These are phyloP conservation scores for Nicotiana tomentosiformis DNA, from an alignment of 257 asterid genomes.

Conservation along the genomic window DNA sequence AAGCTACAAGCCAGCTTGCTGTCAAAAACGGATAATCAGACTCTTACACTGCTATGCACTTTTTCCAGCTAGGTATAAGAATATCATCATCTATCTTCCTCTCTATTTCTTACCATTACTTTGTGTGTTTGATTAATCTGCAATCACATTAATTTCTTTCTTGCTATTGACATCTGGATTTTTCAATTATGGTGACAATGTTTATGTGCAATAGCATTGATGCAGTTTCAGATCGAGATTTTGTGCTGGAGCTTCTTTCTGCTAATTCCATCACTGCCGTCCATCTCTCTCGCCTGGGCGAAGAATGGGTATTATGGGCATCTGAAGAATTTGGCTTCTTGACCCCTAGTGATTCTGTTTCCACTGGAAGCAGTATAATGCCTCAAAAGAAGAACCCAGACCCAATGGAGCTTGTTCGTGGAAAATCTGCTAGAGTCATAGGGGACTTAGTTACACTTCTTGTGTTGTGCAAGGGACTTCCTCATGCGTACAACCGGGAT, in stretches of 20 bases:
- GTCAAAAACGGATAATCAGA: too few species aligned
- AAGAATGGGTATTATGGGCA: conserved; percentile 99
- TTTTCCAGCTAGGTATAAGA: too few species aligned
- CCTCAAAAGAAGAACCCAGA: conserved; percentile 99
- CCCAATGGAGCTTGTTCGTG: conserved; percentile 99
- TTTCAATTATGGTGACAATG: conserved; percentile 23
- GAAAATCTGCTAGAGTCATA: conserved; percentile 90
- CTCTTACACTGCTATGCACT: too few species aligned
- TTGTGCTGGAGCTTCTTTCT: conserved; percentile 85
- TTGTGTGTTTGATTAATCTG: neutral
- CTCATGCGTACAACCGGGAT: conserved; percentile 96
- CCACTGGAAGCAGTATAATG: conserved; percentile 99
- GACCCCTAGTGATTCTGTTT: conserved; percentile 91
- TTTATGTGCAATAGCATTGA: conserved; percentile 74
- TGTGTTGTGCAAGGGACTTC: conserved; percentile 98
- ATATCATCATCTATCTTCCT: too few species aligned
- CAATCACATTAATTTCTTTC: neutral
- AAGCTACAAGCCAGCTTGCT: too few species aligned
- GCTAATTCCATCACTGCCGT: conserved; percentile 79
- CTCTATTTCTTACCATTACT: neutral
- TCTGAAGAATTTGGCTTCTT: conserved; percentile 94
- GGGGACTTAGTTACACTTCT: conserved; percentile 95
- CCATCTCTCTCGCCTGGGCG: conserved; percentile 97
- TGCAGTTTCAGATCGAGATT: conserved; percentile 99
- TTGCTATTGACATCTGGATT: neutral